A percentile compares a stretch with the other conserved stretches of the same genome.
phyloP scores from a whole-genome alignment of 2,329 filamentous ascomycete species.

The Aureobasidium sp. region DNA sequence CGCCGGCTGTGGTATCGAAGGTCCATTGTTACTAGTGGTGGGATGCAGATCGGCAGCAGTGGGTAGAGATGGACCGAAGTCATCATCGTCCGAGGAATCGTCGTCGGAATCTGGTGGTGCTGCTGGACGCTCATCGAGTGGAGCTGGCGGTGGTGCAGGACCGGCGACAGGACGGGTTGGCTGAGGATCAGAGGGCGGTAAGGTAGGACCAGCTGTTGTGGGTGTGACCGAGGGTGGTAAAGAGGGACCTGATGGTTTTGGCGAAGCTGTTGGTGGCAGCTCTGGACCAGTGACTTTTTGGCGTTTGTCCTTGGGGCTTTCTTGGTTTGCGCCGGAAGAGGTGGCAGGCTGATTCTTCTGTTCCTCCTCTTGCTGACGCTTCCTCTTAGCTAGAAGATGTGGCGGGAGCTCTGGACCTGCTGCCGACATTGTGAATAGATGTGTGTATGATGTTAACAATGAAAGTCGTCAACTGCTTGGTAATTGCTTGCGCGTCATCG shows the following conservation, averaged over 20 bases:
- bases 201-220: slow-evolving; percentile 21
- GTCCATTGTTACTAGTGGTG: neutral
- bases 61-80: slow-evolving; percentile 42
- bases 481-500: neutral
- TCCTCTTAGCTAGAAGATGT: slow-evolving; percentile 49
- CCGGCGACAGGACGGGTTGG: slow-evolving; percentile 36
- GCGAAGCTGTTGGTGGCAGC: slow-evolving; percentile 32
- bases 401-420: slow-evolving; percentile 66
- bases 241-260: neutral
- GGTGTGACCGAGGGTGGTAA: slow-evolving; percentile 26
- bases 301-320: slow-evolving; percentile 43
- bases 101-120: slow-evolving; percentile 28
- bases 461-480: too few species aligned
- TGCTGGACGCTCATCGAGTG: slow-evolving; percentile 41
- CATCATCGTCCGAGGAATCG: slow-evolving; percentile 31
- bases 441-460: neutral
- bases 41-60: slow-evolving; percentile 16
- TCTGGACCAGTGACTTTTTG: slow-evolving; percentile 50
- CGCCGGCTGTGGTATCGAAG: neutral
- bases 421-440: slow-evolving; percentile 49
- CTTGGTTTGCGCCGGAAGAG: slow-evolving; percentile 34
- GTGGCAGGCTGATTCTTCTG: slow-evolving; percentile 30
- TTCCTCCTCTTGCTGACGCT: slow-evolving; percentile 42
- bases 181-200: neutral
- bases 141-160: slow-evolving; percentile 48